These are phyloP conservation scores for Fusarium kyushuense DNA, from an alignment of 2,329 filamentous ascomycete genomes.

Conservation along the genomic window DNA sequence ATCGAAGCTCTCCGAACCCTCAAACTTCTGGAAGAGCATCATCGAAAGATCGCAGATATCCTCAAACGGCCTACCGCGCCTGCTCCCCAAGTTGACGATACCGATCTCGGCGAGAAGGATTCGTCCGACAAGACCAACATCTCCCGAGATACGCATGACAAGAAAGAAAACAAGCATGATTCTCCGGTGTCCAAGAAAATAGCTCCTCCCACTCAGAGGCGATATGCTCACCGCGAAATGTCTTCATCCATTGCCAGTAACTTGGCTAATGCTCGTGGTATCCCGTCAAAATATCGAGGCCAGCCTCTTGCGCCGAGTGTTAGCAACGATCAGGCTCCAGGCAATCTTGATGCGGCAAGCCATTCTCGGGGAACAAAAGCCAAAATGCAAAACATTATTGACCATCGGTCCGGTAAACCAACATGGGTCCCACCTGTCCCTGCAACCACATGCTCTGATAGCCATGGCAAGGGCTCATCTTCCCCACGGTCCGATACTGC, in stretches of 20 bases:
- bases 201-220: conserved; percentile 57
- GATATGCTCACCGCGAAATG: conserved; percentile 73
- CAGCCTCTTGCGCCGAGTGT: conserved; percentile 78
- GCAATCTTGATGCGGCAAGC: conserved; percentile 71
- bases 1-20: conserved; percentile 85
- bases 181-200: conserved; percentile 48
- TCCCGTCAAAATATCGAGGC: conserved; percentile 72
- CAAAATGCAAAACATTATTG: conserved; percentile 69
- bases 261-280: conserved; percentile 85
- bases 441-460: conserved; percentile 43
- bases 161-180: conserved; percentile 38
- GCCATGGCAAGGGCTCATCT: conserved; percentile 42
- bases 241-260: conserved; percentile 90
- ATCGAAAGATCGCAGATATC: conserved; percentile 83
- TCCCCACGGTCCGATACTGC: conserved; percentile 47
- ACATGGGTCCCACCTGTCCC: conserved; percentile 63
- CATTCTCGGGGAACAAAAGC: conserved; percentile 63
- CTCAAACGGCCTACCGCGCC: conserved; percentile 74
- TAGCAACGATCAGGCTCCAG: conserved; percentile 79
- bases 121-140: conserved; percentile 43
- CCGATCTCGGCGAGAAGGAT: conserved; percentile 49
- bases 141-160: conserved; percentile 38
- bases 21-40: conserved; percentile 86
- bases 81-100: conserved; percentile 50
- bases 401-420: conserved; percentile 64